These are phyloP conservation scores for Fusarium multiceps DNA, from an alignment of 2,329 filamentous ascomycete genomes.

Conservation along the genomic window DNA sequence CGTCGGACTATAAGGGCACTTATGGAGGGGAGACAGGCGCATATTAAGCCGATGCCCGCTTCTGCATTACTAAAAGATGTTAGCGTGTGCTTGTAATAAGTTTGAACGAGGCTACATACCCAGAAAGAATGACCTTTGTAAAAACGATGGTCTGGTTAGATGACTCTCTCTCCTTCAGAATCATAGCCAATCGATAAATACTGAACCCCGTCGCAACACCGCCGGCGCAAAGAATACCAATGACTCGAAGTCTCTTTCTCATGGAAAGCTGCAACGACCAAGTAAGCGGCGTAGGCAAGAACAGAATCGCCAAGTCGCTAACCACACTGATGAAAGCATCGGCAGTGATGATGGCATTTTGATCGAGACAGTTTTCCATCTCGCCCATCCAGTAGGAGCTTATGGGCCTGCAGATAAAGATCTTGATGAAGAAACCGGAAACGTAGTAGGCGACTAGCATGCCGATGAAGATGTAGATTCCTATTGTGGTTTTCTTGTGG, in stretches of 20 bases:
- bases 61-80: constrained; percentile 27
- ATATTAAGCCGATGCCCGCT: constrained; percentile 33
- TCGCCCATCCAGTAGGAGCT: constrained; percentile 53
- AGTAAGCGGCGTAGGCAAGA: constrained; percentile 29
- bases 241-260: constrained; percentile 29
- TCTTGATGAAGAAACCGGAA: constrained; percentile 55
- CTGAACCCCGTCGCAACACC: constrained; percentile 34
- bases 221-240: constrained; percentile 36
- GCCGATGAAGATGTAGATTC: constrained; percentile 53
- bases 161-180: constrained; percentile 25
- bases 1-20: constrained; percentile 33
- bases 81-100: fast-evolving
- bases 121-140: constrained; percentile 35
- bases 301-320: constrained; percentile 31
- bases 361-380: constrained; percentile 50
- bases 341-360: constrained; percentile 40
- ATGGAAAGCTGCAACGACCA: constrained; percentile 32
- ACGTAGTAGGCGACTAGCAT: constrained; percentile 55
- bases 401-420: constrained; percentile 57
- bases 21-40: constrained; percentile 35
- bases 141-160: constrained; percentile 32
- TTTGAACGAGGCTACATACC: background rate
- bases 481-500: constrained; percentile 53
- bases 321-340: constrained; percentile 38
- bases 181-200: constrained; percentile 32